phyloP scores from a whole-genome alignment of 2,329 filamentous ascomycete species.

The Microcyclosporella mali region DNA sequence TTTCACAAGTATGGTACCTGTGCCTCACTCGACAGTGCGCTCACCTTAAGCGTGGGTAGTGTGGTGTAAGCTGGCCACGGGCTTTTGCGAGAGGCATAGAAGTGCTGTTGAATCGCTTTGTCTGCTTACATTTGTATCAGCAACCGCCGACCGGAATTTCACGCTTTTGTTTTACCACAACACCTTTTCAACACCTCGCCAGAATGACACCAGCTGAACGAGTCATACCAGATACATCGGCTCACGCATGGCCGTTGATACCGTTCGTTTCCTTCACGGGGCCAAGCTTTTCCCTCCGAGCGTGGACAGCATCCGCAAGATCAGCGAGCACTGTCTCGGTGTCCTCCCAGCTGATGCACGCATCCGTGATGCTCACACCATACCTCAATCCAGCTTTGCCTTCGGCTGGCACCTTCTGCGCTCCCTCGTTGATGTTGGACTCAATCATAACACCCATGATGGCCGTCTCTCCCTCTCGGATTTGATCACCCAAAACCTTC shows the following conservation, averaged over 20 bases:
- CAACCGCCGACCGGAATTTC: background rate
- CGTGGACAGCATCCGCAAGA: slow-evolving; percentile 73
- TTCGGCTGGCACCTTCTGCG: slow-evolving; percentile 84
- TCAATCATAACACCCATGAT: slow-evolving; percentile 99
- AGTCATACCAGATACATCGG: background rate
- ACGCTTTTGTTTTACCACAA: background rate
- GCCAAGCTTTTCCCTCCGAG: slow-evolving; percentile 54
- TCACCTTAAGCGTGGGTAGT: too few relatives aligned
- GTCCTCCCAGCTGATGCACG: slow-evolving; percentile 91
- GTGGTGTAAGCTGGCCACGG: too few relatives aligned
- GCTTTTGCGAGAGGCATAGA: too few relatives aligned
- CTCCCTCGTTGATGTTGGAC: slow-evolving; percentile 90
- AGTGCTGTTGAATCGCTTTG: too few relatives aligned
- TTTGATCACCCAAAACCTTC: slow-evolving; percentile 72
- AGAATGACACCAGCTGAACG: background rate
- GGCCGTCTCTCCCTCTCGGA: slow-evolving; percentile 71
- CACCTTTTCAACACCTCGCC: background rate
- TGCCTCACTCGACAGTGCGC: too few relatives aligned
- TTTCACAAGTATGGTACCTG: too few relatives aligned
- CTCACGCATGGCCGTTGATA: slow-evolving; percentile 16
- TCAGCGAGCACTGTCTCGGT: slow-evolving; percentile 71
- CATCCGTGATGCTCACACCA: slow-evolving; percentile 94
- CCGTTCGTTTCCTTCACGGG: slow-evolving; percentile 26
- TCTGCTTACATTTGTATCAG: too few relatives aligned
- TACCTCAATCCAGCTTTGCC: slow-evolving; percentile 81